A percentile compares a stretch with the other conserved stretches of the same genome.
Conservation (phyloP, 2,329 filamentous ascomycete species). For the Aspergillus phoenicis region DNA sequence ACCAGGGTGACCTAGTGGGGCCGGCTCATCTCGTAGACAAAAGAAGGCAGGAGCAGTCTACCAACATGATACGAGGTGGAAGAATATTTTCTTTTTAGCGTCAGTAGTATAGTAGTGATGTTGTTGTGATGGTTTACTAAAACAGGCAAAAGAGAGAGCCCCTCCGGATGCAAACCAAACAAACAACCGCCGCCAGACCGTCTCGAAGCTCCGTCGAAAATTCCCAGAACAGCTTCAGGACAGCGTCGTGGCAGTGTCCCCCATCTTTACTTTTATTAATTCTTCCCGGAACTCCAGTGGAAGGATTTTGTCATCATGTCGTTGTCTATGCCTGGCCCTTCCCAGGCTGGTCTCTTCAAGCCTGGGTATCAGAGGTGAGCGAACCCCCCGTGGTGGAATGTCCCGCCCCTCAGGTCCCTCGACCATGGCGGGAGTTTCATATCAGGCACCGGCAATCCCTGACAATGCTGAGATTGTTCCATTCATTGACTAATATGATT, state of each 20-base stretch:
- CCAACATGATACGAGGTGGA: too few species aligned
- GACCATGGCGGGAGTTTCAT: neutral
- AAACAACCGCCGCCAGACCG: slow-evolving; percentile 38
- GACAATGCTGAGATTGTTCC: neutral
- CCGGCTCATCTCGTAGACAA: too few species aligned
- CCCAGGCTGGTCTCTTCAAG: slow-evolving; percentile 93
- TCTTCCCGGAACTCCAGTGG: slow-evolving; percentile 19
- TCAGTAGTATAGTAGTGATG: too few species aligned
- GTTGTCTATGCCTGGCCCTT: slow-evolving; percentile 90
- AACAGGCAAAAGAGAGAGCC: slow-evolving; percentile 17
- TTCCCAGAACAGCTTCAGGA: slow-evolving; percentile 36
- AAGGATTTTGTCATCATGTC: slow-evolving; percentile 67
- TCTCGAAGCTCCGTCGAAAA: slow-evolving; percentile 41
- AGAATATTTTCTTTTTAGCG: too few species aligned
- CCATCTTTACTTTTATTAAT: slow-evolving; percentile 14
- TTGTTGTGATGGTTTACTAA: too few species aligned
- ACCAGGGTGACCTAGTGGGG: too few species aligned
- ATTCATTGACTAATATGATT: slow-evolving; percentile 16
- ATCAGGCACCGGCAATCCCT: neutral
- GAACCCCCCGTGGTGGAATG: slow-evolving; percentile 20
- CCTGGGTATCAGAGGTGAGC: slow-evolving; percentile 90
- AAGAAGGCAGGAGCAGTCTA: too few species aligned
- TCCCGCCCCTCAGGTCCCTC: slow-evolving; percentile 13
- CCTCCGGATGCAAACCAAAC: slow-evolving; percentile 42
- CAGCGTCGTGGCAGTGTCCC: slow-evolving; percentile 18